Conservation (phyloP, 2,329 filamentous ascomycete species). For the Dothistroma pini region DNA sequence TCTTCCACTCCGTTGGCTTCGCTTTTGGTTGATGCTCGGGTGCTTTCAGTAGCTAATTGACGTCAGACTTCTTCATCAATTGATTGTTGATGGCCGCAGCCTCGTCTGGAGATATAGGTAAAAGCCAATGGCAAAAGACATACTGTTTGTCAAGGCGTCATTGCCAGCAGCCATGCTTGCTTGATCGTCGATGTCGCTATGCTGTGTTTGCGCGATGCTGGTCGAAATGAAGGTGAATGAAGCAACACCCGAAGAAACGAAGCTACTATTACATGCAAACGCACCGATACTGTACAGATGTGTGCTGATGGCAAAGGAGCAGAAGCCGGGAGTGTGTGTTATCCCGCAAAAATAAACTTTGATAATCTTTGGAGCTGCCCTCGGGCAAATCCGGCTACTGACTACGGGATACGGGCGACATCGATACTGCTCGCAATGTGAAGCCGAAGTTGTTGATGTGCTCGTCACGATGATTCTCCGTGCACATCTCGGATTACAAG, state of each 20-base stretch:
- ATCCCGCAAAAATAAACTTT: background rate
- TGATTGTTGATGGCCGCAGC: background rate
- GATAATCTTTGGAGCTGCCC: background rate
- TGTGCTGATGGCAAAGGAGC: background rate
- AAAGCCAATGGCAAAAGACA: constrained; percentile 3
- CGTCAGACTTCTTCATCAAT: background rate
- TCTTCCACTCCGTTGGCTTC: constrained; percentile 2
- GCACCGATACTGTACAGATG: constrained; percentile 1
- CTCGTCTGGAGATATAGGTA: background rate
- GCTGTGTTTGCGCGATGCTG: background rate
- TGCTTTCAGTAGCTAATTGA: background rate
- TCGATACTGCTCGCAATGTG: background rate
- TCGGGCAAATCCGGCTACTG: background rate
- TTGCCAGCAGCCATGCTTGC: constrained; percentile 12
- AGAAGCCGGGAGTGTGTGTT: background rate
- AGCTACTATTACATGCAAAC: constrained; percentile 1
- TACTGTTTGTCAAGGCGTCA: constrained; percentile 11
- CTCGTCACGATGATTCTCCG: background rate
- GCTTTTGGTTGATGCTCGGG: constrained; percentile 11
- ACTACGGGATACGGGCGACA: background rate
- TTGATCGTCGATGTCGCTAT: background rate
- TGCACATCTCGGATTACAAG: background rate
- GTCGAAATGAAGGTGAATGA: constrained; percentile 1
- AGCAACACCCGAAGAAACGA: constrained; percentile 1
- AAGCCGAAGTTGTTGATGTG: background rate